phyloP scores from a whole-genome alignment of 2,329 filamentous ascomycete genomes.

The Penicillium brevicompactum region DNA sequence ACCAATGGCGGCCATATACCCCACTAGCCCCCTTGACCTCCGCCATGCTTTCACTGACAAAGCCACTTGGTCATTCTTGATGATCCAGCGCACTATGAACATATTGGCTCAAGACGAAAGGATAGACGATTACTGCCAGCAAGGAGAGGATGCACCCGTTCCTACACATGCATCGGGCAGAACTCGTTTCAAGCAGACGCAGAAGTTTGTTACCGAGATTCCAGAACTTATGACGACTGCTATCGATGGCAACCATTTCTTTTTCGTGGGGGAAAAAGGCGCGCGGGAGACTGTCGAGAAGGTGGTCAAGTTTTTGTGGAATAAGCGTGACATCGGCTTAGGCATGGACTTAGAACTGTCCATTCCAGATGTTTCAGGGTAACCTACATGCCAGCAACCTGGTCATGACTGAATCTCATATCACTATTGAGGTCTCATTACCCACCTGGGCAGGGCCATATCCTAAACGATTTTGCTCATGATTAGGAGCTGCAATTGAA shows the following conservation, averaged over 20 bases:
- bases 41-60: conserved; percentile 14
- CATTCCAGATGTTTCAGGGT: too few relatives aligned
- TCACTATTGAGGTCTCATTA: too few relatives aligned
- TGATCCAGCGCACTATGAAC: not conserved
- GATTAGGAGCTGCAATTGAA: too few relatives aligned
- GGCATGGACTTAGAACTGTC: not conserved
- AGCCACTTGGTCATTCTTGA: conserved; percentile 10
- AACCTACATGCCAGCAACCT: too few relatives aligned
- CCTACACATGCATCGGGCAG: not conserved
- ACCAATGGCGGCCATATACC: conserved; percentile 9
- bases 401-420: too few relatives aligned
- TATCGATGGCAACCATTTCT: conserved; percentile 24
- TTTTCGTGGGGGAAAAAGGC: conserved; percentile 23
- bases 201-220: conserved; percentile 6
- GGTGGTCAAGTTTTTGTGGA: conserved; percentile 4
- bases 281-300: conserved; percentile 15
- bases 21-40: conserved; percentile 7
- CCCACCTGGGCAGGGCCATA: too few relatives aligned
- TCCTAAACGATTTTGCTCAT: too few relatives aligned
- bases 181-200: not conserved
- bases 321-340: not conserved
- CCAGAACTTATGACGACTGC: conserved; percentile 4
- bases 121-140: not conserved
- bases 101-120: not conserved
- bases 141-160: not conserved